A percentile compares a stretch with the other conserved stretches of the same genome.
These are phyloP conservation scores for Rhizophagus sp. DNA, from an alignment of 192 early-diverging fungal genomes.

Conservation along the genomic window DNA sequence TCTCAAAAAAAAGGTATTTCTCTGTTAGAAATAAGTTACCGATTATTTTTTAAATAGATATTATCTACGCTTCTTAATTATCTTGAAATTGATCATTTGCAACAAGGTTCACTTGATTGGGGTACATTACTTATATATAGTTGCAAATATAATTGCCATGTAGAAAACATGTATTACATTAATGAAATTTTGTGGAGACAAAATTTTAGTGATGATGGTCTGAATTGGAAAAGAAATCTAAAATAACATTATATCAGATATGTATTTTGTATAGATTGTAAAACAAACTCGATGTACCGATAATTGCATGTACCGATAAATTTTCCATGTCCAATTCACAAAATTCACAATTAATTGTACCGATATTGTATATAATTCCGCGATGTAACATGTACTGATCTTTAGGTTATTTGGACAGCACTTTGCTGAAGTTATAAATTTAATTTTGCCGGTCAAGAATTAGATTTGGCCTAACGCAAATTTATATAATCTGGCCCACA, in stretches of 20 bases:
- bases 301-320: too few species aligned
- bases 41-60: conserved; percentile 47
- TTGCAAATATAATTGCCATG: conserved; percentile 80
- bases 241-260: not conserved
- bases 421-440: too few species aligned
- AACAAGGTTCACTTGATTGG: conserved; percentile 81
- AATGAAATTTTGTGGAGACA: conserved; percentile 75
- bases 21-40: not conserved
- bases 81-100: conserved; percentile 70
- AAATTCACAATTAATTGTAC: too few species aligned
- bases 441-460: too few species aligned
- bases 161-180: conserved; percentile 55
- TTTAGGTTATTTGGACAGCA: too few species aligned
- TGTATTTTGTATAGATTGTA: not conserved
- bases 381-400: too few species aligned
- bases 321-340: too few species aligned
- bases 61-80: conserved; percentile 88
- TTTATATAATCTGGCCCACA: too few species aligned
- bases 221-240: conserved; percentile 37
- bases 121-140: conserved; percentile 87
- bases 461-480: too few species aligned
- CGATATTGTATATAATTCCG: too few species aligned
- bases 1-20: not conserved
- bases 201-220: conserved; percentile 82
- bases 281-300: too few species aligned